phyloP scores from a whole-genome alignment of 192 early-diverging fungal genomes.

The Linnemannia schmuckeri region DNA sequence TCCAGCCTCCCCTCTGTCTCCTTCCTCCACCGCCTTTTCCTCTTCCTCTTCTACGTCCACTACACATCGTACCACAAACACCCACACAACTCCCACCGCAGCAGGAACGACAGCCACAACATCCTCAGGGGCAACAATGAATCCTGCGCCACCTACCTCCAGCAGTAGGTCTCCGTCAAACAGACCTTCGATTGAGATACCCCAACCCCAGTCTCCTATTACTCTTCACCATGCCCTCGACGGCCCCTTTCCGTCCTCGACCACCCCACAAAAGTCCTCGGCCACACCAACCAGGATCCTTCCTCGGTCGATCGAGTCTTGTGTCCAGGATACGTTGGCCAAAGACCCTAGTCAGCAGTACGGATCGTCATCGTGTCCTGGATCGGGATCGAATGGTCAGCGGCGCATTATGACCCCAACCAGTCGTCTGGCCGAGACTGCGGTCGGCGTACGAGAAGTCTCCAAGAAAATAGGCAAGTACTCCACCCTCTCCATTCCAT shows the following conservation, averaged over 20 bases:
- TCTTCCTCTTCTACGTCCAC: constrained; percentile 12
- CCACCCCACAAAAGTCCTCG: not conserved
- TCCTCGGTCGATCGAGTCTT: constrained; percentile 31
- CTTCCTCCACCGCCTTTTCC: constrained; percentile 4
- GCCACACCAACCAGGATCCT: constrained; percentile 3
- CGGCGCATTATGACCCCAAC: constrained; percentile 53
- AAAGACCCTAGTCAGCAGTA: constrained; percentile 8
- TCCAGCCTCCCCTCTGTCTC: not conserved
- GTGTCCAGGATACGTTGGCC: constrained; percentile 43
- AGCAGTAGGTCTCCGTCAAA: not conserved
- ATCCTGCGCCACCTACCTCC: not conserved
- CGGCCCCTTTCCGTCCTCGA: constrained; percentile 12
- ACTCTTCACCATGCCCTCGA: constrained; percentile 52
- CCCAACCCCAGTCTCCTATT: constrained; percentile 42
- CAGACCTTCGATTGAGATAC: constrained; percentile 27
- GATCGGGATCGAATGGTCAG: constrained; percentile 26
- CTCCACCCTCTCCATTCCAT: not conserved
- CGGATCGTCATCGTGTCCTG: not conserved
- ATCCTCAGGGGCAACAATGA: not conserved
- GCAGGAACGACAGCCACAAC: not conserved
- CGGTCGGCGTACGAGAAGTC: constrained; percentile 77
- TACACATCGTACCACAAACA: constrained; percentile 1
- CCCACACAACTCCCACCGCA: not conserved
- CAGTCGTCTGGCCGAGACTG: constrained; percentile 70
- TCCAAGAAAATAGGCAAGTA: constrained; percentile 77